Conservation (phyloP, 345 rosid species). For the Eucalyptus marginata region DNA sequence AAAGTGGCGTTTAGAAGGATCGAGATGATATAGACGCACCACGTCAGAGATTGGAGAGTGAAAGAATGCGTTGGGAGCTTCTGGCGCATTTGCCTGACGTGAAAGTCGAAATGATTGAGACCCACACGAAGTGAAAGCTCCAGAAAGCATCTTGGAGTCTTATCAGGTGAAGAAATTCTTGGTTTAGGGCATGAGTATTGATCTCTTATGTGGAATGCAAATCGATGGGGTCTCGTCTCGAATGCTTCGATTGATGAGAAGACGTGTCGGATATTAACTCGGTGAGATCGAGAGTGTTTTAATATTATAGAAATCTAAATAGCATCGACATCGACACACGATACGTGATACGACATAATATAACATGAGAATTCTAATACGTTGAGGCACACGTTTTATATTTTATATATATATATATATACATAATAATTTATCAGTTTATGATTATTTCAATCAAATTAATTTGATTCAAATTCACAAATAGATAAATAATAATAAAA, state of each 20-base stretch:
- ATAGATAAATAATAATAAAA: no score
- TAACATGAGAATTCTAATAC: no score
- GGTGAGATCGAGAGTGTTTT: neutral
- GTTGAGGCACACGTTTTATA: no score
- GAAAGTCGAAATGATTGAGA: neutral
- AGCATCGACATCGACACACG: no score
- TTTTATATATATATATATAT: no score
- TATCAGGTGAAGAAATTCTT: neutral
- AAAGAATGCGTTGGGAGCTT: neutral
- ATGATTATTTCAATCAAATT: no score
- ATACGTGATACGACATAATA: fast-evolving
- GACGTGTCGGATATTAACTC: neutral
- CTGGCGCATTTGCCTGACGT: neutral
- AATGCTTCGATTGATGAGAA: neutral
- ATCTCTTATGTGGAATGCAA: neutral
- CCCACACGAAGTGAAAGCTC: neutral
- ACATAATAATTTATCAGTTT: no score
- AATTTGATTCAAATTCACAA: no score
- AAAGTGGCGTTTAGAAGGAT: neutral
- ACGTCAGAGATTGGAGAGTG: neutral
- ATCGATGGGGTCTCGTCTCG: neutral
- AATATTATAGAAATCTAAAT: neutral
- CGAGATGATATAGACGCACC: neutral
- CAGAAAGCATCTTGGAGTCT: fast-evolving
- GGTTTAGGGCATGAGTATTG: neutral